Evolutionary conservation across 495 filamentous ascomycete genomes (phyloP).

Genomic region (Aspergillus ostianus): DNA sequence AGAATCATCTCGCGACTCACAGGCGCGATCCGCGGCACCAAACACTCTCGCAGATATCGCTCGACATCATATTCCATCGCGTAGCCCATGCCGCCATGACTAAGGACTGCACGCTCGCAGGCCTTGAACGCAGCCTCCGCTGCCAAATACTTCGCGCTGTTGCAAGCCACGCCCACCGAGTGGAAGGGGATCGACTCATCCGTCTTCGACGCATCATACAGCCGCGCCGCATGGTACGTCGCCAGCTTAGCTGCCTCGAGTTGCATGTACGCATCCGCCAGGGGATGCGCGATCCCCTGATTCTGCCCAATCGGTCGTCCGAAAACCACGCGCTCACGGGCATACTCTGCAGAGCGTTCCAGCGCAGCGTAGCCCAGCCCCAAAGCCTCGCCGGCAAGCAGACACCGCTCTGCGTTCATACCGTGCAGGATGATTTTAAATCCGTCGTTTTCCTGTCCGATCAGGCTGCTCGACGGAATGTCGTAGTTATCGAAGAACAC

Average conservation of each 20-base stretch:
- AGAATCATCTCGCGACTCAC: slow-evolving; percentile 79
- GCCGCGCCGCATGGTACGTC: slow-evolving; percentile 72
- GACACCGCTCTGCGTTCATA: slow-evolving; percentile 80
- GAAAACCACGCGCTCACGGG: slow-evolving; percentile 67
- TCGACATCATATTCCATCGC: slow-evolving; percentile 79
- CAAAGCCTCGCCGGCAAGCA: slow-evolving; percentile 74
- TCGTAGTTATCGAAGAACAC: slow-evolving; percentile 77
- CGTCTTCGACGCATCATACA: slow-evolving; percentile 61
- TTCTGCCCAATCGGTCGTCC: slow-evolving; percentile 70
- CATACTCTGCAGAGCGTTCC: slow-evolving; percentile 62
- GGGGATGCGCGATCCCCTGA: slow-evolving; percentile 72
- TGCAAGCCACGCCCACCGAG: slow-evolving; percentile 68
- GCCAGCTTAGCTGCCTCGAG: slow-evolving; percentile 76
- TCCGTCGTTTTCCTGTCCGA: slow-evolving; percentile 68
- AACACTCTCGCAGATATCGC: slow-evolving; percentile 68
- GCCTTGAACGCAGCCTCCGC: slow-evolving; percentile 75
- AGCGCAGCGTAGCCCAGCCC: slow-evolving; percentile 75
- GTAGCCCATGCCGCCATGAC: slow-evolving; percentile 76
- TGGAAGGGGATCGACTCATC: slow-evolving; percentile 57
- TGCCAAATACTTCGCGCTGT: slow-evolving; percentile 75
- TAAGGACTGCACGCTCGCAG: slow-evolving; percentile 67
- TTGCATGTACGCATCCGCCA: slow-evolving; percentile 73
- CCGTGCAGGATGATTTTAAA: slow-evolving; percentile 79
- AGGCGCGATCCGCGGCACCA: slow-evolving; percentile 73
- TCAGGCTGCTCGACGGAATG: slow-evolving; percentile 58